Conservation (phyloP, 169 alveolate species). For the Plasmodium gonderi region DNA sequence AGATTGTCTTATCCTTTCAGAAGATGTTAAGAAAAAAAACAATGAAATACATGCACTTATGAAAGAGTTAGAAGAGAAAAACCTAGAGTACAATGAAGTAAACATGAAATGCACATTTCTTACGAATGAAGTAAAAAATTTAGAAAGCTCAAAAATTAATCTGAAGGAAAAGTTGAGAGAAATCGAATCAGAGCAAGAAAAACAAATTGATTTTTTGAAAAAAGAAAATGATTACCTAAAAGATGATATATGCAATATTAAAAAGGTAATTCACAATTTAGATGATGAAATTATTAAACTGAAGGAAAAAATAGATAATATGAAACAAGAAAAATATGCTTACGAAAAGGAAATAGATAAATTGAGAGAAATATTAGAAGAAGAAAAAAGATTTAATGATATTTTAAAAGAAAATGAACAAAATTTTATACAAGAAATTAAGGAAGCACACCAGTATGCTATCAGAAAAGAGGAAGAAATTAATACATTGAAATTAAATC, state of each 20-base stretch:
- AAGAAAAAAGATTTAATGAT: slow-evolving; percentile 64
- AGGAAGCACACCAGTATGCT: slow-evolving; percentile 75
- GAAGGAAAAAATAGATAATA: slow-evolving; percentile 16
- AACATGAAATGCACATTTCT: slow-evolving; percentile 65
- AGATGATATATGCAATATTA: slow-evolving; percentile 36
- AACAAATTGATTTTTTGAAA: slow-evolving; percentile 32
- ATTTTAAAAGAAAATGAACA: slow-evolving; percentile 70
- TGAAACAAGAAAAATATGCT: slow-evolving; percentile 45
- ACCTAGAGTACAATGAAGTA: slow-evolving; percentile 51
- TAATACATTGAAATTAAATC: slow-evolving; percentile 3
- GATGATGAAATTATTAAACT: slow-evolving; percentile 54
- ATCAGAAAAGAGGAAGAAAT: slow-evolving; percentile 61
- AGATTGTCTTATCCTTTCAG: slow-evolving; percentile 66
- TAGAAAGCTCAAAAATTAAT: slow-evolving; percentile 29
- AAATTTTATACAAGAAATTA: slow-evolving; percentile 68
- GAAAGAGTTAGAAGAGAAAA: slow-evolving; percentile 71
- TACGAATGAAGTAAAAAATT: slow-evolving; percentile 41
- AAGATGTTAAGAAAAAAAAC: slow-evolving; percentile 68
- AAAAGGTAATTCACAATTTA: slow-evolving; percentile 40
- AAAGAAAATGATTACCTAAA: slow-evolving; percentile 64
- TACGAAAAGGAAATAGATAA: slow-evolving; percentile 65
- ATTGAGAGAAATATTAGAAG: slow-evolving; percentile 67
- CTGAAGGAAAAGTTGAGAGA: slow-evolving; percentile 55
- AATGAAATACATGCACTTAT: slow-evolving; percentile 36
- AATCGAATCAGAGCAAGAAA: slow-evolving; percentile 34